Percentiles rank a stretch among this genome's conserved stretches.
Evolutionary conservation across 495 filamentous ascomycete genomes (phyloP).

Genomic region (Podospora australis): DNA sequence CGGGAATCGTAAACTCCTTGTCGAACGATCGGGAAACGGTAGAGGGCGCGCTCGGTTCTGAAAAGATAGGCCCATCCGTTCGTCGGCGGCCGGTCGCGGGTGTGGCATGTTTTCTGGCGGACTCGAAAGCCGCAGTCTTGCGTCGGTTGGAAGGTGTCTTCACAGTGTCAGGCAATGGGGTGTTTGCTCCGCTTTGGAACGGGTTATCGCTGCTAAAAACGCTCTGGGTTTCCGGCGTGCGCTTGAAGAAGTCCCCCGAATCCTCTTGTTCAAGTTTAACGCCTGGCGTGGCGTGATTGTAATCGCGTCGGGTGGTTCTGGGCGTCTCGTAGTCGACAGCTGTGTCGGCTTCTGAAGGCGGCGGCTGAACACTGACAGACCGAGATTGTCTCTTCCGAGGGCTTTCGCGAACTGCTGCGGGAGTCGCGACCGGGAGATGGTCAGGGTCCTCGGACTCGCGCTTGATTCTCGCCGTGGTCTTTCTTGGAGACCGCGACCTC

Average conservation of each 20-base stretch:
- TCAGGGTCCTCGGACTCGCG: slow-evolving; percentile 41
- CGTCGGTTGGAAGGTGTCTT: slow-evolving; percentile 38
- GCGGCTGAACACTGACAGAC: slow-evolving; percentile 38
- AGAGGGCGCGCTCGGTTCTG: slow-evolving; percentile 15
- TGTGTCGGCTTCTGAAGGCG: slow-evolving; percentile 45
- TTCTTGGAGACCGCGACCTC: slow-evolving; percentile 43
- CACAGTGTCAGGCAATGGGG: slow-evolving; percentile 23
- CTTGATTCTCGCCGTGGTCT: slow-evolving; percentile 41
- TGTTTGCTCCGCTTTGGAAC: slow-evolving; percentile 74
- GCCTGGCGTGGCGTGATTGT: slow-evolving; percentile 31
- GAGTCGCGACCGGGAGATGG: slow-evolving; percentile 23
- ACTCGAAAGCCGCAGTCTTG: slow-evolving; percentile 28
- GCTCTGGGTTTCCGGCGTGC: slow-evolving; percentile 42
- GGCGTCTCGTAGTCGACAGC: slow-evolving; percentile 33
- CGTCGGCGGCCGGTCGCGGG: slow-evolving; percentile 28
- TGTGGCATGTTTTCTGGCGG: slow-evolving; percentile 20
- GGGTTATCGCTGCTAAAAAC: slow-evolving; percentile 87
- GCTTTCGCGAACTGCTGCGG: slow-evolving; percentile 32
- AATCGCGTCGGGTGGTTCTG: slow-evolving; percentile 19
- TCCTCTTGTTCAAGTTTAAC: slow-evolving; percentile 38
- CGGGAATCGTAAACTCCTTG: slow-evolving; percentile 35
- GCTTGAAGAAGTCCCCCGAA: slow-evolving; percentile 37
- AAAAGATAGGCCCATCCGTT: slow-evolving; percentile 27
- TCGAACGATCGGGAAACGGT: slow-evolving; percentile 41
- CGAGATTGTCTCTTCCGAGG: slow-evolving; percentile 48